These are phyloP conservation scores for Melanomma pulvis-pyrius DNA, from an alignment of 495 filamentous ascomycete genomes.

Conservation along the genomic window DNA sequence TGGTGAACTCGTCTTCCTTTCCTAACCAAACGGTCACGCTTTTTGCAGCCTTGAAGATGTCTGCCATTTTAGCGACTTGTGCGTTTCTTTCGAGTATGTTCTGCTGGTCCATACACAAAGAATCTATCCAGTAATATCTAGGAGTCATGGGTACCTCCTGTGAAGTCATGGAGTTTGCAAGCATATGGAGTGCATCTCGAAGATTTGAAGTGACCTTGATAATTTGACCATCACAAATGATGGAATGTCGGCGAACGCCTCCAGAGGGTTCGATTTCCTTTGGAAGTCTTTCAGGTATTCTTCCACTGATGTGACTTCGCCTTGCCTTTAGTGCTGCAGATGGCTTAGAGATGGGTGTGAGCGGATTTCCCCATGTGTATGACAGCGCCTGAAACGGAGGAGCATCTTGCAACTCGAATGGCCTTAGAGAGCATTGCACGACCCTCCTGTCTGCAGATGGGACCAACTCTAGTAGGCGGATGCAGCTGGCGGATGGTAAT, in stretches of 20 bases:
- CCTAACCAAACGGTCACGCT: conserved; percentile 35
- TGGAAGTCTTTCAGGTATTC: background rate
- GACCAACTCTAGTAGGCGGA: conserved; percentile 25
- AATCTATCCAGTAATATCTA: conserved; percentile 34
- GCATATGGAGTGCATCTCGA: conserved; percentile 30
- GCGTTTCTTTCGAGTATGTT: conserved; percentile 27
- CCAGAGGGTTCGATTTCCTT: background rate
- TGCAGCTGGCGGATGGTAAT: conserved; percentile 21
- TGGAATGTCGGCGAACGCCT: conserved; percentile 15
- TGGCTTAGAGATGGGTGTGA: conserved; percentile 4
- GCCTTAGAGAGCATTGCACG: conserved; percentile 22
- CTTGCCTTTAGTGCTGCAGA: background rate
- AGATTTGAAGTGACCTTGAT: conserved; percentile 30
- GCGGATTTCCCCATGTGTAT: conserved; percentile 30
- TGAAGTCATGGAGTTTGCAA: conserved; percentile 6
- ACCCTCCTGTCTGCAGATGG: conserved; percentile 10
- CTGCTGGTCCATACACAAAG: conserved; percentile 33
- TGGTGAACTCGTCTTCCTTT: conserved; percentile 31
- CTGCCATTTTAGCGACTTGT: conserved; percentile 33
- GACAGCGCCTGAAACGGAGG: conserved; percentile 20
- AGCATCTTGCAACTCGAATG: conserved; percentile 23
- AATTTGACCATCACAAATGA: conserved; percentile 26
- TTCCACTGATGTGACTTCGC: background rate
- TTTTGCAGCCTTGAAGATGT: conserved; percentile 31
- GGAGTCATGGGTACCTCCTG: background rate